Evolutionary conservation across 495 filamentous ascomycete genomes (phyloP).

Genomic region (Choiromyces venosus): DNA sequence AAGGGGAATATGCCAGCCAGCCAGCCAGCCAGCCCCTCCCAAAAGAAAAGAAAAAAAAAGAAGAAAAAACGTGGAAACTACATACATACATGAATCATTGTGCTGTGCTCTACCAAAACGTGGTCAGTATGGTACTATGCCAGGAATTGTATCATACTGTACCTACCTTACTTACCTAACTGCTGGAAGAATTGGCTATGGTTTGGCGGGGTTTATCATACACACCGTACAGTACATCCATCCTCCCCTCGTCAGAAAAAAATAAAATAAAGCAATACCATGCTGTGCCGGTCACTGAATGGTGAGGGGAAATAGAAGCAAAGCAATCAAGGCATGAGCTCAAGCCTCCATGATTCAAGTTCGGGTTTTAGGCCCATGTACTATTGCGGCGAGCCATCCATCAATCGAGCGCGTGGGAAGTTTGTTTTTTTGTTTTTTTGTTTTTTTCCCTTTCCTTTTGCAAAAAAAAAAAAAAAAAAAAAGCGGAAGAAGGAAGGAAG

Average conservation of each 20-base stretch:
- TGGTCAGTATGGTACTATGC: conserved; percentile 19
- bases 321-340: conserved; percentile 14
- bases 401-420: conserved; percentile 21
- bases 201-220: conserved; percentile 17
- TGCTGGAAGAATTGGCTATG: conserved; percentile 3
- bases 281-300: not conserved
- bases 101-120: conserved; percentile 24
- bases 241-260: conserved; percentile 19
- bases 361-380: conserved; percentile 31
- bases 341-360: conserved; percentile 19
- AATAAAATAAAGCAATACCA: not conserved
- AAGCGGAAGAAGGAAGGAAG: not conserved
- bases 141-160: conserved; percentile 14
- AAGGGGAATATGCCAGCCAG: not conserved
- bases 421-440: not conserved
- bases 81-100: not conserved
- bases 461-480: no score
- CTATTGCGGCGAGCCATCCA: conserved; percentile 29
- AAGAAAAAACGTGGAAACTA: not conserved
- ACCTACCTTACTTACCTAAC: not conserved
- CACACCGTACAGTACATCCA: no score
- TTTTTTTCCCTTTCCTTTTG: no score
- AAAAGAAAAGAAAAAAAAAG: not conserved
- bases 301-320: not conserved
- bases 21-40: not conserved